Conservation (phyloP, 148 eudicot species). For the Oxyria digyna region DNA sequence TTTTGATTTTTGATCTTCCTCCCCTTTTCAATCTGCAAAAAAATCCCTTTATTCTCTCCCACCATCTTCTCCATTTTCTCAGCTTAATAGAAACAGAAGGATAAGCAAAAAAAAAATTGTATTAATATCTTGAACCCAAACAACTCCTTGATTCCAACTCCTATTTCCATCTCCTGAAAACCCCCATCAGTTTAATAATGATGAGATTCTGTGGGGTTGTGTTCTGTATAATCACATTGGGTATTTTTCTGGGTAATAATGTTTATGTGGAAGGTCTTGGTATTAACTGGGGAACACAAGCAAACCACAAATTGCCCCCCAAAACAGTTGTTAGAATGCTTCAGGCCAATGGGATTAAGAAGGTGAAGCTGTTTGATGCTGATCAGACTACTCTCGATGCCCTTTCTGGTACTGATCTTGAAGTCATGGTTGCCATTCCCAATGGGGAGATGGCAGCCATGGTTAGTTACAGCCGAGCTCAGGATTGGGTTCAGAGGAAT, state of each 20-base stretch:
- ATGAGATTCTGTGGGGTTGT: background rate
- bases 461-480: constrained; percentile 41
- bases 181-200: background rate
- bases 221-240: background rate
- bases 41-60: constrained; percentile 4
- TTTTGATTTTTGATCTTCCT: background rate
- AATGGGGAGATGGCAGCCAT: constrained; percentile 50
- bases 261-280: constrained; percentile 42
- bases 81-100: background rate
- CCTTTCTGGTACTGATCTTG: constrained; percentile 53
- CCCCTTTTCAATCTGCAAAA: background rate
- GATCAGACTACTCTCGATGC: constrained; percentile 44
- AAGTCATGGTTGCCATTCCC: constrained; percentile 90
- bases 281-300: constrained; percentile 84
- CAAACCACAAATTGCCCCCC: constrained; percentile 48
- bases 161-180: background rate
- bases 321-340: constrained; percentile 54
- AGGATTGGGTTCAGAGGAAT: constrained; percentile 60
- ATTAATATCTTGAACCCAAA: background rate
- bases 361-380: constrained; percentile 81
- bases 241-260: background rate
- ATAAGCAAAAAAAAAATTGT: too few species aligned
- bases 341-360: constrained; percentile 58
- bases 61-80: constrained; percentile 1
- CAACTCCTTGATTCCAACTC: background rate